Percentiles rank a stretch among this genome's conserved stretches.
Conservation (phyloP, 2,329 filamentous ascomycete genomes). For the Leptosphaerulina australis region DNA sequence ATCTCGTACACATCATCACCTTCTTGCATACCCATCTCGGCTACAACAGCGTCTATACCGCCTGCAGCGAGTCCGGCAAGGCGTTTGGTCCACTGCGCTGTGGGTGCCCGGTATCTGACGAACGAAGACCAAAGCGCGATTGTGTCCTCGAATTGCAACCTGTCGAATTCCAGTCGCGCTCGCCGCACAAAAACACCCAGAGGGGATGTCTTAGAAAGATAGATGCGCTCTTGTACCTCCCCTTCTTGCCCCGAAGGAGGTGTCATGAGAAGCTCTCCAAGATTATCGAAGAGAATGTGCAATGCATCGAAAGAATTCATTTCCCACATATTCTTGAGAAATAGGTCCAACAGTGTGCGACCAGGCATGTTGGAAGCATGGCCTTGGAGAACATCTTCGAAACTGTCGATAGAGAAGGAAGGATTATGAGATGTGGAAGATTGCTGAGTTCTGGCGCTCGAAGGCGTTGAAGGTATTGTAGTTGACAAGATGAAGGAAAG, state of each 20-base stretch:
- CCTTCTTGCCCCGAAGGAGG: conserved; percentile 21
- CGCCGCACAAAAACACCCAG: conserved; percentile 81
- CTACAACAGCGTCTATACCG: conserved; percentile 66
- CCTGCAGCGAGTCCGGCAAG: conserved; percentile 37
- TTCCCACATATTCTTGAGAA: conserved; percentile 80
- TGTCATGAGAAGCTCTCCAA: conserved; percentile 64
- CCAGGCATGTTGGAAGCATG: conserved; percentile 67
- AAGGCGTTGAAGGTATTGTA: conserved; percentile 55
- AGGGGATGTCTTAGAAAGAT: conserved; percentile 74
- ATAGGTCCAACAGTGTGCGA: conserved; percentile 83
- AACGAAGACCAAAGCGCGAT: conserved; percentile 82
- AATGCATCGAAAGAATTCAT: conserved; percentile 82
- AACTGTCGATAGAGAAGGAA: conserved; percentile 46
- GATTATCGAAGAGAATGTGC: conserved; percentile 73
- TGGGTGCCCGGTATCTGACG: conserved; percentile 78
- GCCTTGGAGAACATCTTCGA: conserved; percentile 55
- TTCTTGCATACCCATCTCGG: conserved; percentile 62
- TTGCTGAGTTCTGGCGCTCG: conserved; percentile 28
- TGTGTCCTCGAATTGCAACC: conserved; percentile 79
- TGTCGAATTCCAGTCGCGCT: conserved; percentile 77
- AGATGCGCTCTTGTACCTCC: conserved; percentile 54
- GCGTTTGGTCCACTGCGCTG: conserved; percentile 64
- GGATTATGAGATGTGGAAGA: conserved; percentile 41
- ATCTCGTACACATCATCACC: conserved; percentile 56
- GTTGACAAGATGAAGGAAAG: conserved; percentile 80